Evolutionary conservation across 108 stramenopile species (phyloP).

Genomic region (Skeletonema grethae): DNA sequence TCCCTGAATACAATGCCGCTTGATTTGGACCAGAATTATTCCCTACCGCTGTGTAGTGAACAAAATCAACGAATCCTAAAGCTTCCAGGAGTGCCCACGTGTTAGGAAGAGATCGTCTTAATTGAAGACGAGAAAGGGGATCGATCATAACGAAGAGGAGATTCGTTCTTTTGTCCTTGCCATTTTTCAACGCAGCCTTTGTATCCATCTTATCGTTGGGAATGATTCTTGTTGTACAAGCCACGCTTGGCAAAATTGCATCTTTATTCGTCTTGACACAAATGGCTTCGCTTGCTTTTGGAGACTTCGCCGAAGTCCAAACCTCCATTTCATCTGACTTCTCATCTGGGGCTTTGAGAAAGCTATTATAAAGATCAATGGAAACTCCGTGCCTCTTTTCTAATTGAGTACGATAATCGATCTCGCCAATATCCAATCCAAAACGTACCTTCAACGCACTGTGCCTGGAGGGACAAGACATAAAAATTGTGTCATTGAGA

Average conservation of each 20-base stretch:
- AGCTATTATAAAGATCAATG: neutral
- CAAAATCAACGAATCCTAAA: conserved; percentile 44
- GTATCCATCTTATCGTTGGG: neutral
- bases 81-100: conserved; percentile 25
- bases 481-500: conserved; percentile 9
- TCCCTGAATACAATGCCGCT: conserved; percentile 55
- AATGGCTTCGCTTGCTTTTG: conserved; percentile 15
- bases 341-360: neutral
- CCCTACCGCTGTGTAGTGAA: conserved; percentile 51
- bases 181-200: neutral
- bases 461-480: conserved; percentile 23
- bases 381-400: conserved; percentile 12
- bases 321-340: neutral
- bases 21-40: conserved; percentile 67
- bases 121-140: conserved; percentile 51
- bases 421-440: neutral
- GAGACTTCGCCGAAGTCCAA: conserved; percentile 1
- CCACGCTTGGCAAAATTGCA: conserved; percentile 6
- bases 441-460: conserved; percentile 1
- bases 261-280: conserved; percentile 24
- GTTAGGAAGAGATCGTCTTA: conserved; percentile 42
- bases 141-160: conserved; percentile 55
- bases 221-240: conserved; percentile 21
- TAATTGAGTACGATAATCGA: neutral
- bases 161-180: conserved; percentile 24